Evolutionary conservation across 768 basidiomycete genomes (phyloP).

Genomic region (Daedaleopsis sinensis): DNA sequence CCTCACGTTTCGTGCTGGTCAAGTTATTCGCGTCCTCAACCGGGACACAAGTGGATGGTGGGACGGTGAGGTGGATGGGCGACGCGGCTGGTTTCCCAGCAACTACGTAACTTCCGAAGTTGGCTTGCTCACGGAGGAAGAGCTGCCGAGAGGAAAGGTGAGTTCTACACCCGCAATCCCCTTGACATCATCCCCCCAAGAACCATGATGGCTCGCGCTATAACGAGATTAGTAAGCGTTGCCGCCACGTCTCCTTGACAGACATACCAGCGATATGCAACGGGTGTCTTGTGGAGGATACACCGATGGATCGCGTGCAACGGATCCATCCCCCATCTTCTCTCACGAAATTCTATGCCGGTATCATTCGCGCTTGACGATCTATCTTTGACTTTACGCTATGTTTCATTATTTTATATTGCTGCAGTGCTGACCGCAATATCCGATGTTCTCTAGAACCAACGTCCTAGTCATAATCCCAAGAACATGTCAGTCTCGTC

Average conservation of each 20-base stretch:
- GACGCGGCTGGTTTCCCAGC: slow-evolving; percentile 97
- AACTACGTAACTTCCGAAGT: slow-evolving; percentile 86
- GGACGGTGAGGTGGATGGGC: slow-evolving; percentile 92
- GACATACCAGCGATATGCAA: not conserved
- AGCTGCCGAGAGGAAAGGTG: slow-evolving; percentile 45
- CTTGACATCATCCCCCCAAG: not conserved
- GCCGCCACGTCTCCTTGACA: not conserved
- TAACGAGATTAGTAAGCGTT: not conserved
- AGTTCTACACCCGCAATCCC: slow-evolving; percentile 29
- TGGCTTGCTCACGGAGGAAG: slow-evolving; percentile 60
- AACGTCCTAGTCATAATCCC: slow-evolving; percentile 45
- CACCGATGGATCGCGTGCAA: too few species aligned
- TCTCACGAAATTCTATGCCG: too few species aligned
- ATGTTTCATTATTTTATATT: not conserved
- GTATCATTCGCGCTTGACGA: not conserved
- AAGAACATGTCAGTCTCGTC: slow-evolving; percentile 55
- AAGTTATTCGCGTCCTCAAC: slow-evolving; percentile 90
- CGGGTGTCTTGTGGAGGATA: not conserved
- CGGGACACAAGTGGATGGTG: slow-evolving; percentile 94
- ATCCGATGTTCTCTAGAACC: slow-evolving; percentile 21
- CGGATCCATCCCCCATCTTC: too few species aligned
- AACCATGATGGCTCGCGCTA: not conserved
- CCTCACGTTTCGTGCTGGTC: slow-evolving; percentile 86
- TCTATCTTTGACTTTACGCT: not conserved
- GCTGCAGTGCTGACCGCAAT: not conserved